Conservation (phyloP, 148 eudicot species). For the Rhododendron kiyosumense region DNA sequence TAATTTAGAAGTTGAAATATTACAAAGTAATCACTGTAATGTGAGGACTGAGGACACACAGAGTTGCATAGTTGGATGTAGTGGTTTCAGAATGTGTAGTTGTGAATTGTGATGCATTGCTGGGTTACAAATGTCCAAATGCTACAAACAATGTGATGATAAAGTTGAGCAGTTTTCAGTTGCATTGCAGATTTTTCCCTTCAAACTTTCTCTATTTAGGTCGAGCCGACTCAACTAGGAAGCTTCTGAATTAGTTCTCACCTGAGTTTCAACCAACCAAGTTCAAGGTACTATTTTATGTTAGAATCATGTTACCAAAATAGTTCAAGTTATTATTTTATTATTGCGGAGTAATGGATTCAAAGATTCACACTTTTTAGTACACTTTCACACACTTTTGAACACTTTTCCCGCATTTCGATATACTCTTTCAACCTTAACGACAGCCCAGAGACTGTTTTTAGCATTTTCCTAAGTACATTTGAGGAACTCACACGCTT, state of each 20-base stretch:
- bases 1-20: conserved; percentile 9
- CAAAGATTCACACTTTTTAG: too few relatives aligned
- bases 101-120: neutral
- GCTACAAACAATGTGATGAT: neutral
- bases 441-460: too few relatives aligned
- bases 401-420: too few relatives aligned
- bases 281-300: neutral
- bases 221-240: too few relatives aligned
- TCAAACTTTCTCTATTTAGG: neutral
- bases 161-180: neutral
- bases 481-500: neutral
- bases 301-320: neutral
- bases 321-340: too few relatives aligned
- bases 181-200: neutral
- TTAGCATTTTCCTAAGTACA: neutral
- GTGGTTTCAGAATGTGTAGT: neutral
- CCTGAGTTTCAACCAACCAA: neutral
- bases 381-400: too few relatives aligned
- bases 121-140: neutral
- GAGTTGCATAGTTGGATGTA: neutral
- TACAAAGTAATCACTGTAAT: neutral
- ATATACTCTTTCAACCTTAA: too few relatives aligned
- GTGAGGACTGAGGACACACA: neutral
- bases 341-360: too few relatives aligned
- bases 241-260: neutral